Base-by-base conservation (phyloP, 805 yeast species). In the Maudiozyma turicensis region DNA sequence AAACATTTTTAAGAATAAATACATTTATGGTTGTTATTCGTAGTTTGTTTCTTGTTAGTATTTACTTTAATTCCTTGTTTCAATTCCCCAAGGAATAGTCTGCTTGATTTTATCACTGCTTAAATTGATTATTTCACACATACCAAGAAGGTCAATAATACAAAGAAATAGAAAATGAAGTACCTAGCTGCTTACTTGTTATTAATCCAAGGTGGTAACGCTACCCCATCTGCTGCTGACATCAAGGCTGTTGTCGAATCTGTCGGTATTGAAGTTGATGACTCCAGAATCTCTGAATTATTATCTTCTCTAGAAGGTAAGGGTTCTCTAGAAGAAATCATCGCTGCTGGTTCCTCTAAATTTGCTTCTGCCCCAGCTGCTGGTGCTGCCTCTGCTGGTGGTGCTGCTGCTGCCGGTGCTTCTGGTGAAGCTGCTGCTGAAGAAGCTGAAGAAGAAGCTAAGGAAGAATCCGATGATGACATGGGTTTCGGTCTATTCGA, bases 401-500 rank as follows among this genome's bases (percentile, higher is more conserved):
- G 70, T 60, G 72, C 72, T 58, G 72, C 73, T 55, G 72, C 74
- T 59, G 76, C 70, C 58, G 75, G 67, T 56, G 73, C 69, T 61
- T 72, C 70, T 58, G 74, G 67, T 55, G 74, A 65, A 51, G 75
- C 66, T 50, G 76, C 67, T 51, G 76, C 65, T 49, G 75, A 60
- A 41, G 80, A 63, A 53, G 88, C 73, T 58, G 85, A 72, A 59
- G 82, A 75, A 59, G 84, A 73, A 46, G 78, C 64, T 56, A 82
- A 72, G 63, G 86, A 80, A 72, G 79, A 84, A 58, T 88, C 82
- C 69, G 89, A 81, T 66, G 89, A 81, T 66, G 95, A 84, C 76
- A 84, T 86, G 93, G 95, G 93, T 65, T 82, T 85, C 82, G 93
- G 93, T 77, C 80, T 86, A 75, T 86, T 86, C 78, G 95, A 85